These are phyloP conservation scores for Saccharum officinarum DNA, from an alignment of 176 grass and related monocot species.

Conservation along the genomic window DNA sequence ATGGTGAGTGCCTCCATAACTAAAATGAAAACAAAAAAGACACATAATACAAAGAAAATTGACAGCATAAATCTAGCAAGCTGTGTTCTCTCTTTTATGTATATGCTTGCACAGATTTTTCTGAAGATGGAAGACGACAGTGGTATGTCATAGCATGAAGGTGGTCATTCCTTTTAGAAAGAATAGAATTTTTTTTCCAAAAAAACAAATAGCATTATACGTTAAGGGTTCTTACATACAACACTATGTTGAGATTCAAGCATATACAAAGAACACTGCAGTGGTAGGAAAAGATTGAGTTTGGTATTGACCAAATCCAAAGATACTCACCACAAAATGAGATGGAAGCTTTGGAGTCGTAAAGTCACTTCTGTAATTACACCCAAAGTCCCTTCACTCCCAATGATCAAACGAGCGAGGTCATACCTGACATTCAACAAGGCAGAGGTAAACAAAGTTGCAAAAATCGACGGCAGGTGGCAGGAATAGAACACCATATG, in stretches of 20 bases:
- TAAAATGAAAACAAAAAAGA: conserved; percentile 20
- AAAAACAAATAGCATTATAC: not conserved
- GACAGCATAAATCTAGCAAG: conserved; percentile 1
- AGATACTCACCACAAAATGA: conserved; percentile 77
- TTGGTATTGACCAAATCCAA: not conserved
- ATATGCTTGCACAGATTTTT: conserved; percentile 1
- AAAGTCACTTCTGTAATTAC: conserved; percentile 95
- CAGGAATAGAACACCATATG: not conserved
- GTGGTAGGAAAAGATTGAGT: not conserved
- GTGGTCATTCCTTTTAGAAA: not conserved
- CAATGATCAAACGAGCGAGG: conserved; percentile 89
- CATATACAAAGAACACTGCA: not conserved
- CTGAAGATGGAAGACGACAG: conserved; percentile 25
- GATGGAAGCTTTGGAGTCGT: conserved; percentile 89
- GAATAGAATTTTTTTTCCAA: not conserved
- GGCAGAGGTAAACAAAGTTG: conserved; percentile 1
- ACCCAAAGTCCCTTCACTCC: conserved; percentile 96
- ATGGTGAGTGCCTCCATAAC: conserved; percentile 18
- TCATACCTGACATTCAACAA: conserved; percentile 72
- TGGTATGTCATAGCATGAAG: conserved; percentile 11
- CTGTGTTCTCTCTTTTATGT: not conserved
- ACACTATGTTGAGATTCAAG: not conserved
- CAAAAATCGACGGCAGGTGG: not conserved
- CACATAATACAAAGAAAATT: not conserved
- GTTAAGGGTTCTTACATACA: not conserved